A percentile compares a stretch with the other conserved stretches of the same genome.
Conservation (phyloP, 179 eudicot species). For the Corrigiola litoralis region DNA sequence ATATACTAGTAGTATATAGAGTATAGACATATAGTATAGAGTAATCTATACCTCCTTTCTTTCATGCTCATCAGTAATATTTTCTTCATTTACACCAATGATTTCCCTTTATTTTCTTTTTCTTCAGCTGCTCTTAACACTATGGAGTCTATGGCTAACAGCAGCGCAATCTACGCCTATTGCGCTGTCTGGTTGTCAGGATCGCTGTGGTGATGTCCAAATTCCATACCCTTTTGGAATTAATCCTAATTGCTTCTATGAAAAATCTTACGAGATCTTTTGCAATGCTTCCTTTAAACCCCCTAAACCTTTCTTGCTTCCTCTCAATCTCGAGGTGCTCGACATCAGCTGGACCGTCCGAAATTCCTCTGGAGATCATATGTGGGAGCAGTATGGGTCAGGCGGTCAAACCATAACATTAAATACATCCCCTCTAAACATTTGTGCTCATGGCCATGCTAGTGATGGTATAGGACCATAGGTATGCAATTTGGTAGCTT, state of each 20-base stretch:
- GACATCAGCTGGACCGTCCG: slow-evolving; percentile 1
- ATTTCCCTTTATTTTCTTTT: not conserved
- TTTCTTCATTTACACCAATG: too few relatives aligned
- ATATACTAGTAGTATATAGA: too few relatives aligned
- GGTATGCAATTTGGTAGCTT: not conserved
- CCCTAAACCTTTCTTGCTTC: slow-evolving; percentile 7
- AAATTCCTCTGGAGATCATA: not conserved
- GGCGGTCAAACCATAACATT: not conserved
- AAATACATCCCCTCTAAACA: not conserved
- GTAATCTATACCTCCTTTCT: too few relatives aligned
- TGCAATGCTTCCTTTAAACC: slow-evolving; percentile 1
- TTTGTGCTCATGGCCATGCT: too few relatives aligned
- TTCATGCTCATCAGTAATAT: too few relatives aligned
- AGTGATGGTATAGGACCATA: too few relatives aligned
- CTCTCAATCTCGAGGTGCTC: not conserved
- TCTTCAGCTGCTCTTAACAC: not conserved
- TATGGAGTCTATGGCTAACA: not conserved
- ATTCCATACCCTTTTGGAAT: slow-evolving; percentile 23
- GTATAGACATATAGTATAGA: too few relatives aligned
- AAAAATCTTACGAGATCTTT: not conserved
- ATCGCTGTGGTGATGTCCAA: slow-evolving; percentile 12
- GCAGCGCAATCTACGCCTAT: not conserved
- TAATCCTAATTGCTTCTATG: slow-evolving; percentile 4
- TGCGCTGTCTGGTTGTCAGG: slow-evolving; percentile 6
- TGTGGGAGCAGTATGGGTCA: too few relatives aligned